Evolutionary conservation across 2,329 filamentous ascomycete genomes (phyloP).

Genomic region (Nemania sp.): DNA sequence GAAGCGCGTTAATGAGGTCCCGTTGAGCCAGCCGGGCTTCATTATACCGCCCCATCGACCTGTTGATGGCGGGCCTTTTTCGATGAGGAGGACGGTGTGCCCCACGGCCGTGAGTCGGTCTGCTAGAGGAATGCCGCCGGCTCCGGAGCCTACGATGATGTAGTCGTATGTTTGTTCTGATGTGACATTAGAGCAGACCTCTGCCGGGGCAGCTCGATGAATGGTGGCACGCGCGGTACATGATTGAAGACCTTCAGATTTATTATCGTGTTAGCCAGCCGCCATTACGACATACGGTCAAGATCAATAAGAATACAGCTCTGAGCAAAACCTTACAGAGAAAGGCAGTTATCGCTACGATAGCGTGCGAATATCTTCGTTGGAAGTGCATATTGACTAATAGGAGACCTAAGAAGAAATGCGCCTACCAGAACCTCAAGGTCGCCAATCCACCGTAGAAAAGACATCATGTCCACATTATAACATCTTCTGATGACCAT

Average conservation of each 20-base stretch:
- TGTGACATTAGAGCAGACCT: constrained; percentile 37
- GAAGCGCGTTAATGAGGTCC: constrained; percentile 67
- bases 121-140: constrained; percentile 62
- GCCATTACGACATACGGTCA: no score
- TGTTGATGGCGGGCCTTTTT: constrained; percentile 63
- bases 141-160: constrained; percentile 63
- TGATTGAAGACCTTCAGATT: constrained; percentile 25
- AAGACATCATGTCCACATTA: constrained; percentile 18
- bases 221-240: constrained; percentile 29
- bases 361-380: constrained; percentile 1
- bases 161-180: constrained; percentile 56
- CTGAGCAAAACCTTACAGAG: constrained; percentile 24
- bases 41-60: constrained; percentile 66
- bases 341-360: constrained; percentile 13
- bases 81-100: constrained; percentile 65
- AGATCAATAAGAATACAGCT: no score
- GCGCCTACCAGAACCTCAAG: constrained; percentile 6
- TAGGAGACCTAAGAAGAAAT: constrained; percentile 1
- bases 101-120: constrained; percentile 66
- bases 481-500: constrained; percentile 8
- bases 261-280: constrained; percentile 17
- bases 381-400: constrained; percentile 12
- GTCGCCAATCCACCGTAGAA: constrained; percentile 6
- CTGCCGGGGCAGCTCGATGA: constrained; percentile 26
- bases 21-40: constrained; percentile 57